Conservation (phyloP, 306 rosid genomes). For the Casuarina glauca region DNA sequence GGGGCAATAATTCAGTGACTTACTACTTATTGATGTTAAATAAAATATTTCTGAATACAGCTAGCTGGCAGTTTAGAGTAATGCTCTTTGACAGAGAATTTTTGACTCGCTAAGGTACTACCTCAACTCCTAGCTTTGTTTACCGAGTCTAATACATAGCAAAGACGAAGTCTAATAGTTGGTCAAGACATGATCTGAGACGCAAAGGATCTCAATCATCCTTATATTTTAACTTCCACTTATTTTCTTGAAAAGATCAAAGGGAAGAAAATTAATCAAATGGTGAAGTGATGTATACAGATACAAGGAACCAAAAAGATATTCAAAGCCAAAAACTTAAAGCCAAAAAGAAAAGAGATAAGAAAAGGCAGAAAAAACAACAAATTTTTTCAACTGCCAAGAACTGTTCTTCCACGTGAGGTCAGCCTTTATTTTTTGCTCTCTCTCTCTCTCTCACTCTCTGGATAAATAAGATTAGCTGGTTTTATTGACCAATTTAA, state of each 20-base stretch:
- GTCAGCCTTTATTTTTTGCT: background rate
- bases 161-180: background rate
- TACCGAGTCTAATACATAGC: too few relatives aligned
- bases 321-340: too few relatives aligned
- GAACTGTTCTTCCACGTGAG: background rate
- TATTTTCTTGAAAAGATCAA: background rate
- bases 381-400: background rate
- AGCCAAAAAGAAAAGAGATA: background rate
- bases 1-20: constrained; percentile 1
- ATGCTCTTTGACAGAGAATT: background rate
- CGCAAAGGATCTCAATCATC: background rate
- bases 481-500: too few relatives aligned
- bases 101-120: background rate
- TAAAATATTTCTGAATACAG: background rate
- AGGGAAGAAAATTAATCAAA: too few relatives aligned
- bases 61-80: background rate
- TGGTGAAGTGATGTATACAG: too few relatives aligned
- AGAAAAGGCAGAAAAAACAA: background rate
- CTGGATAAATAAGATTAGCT: background rate
- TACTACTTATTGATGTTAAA: background rate
- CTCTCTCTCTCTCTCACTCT: background rate
- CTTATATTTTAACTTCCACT: background rate
- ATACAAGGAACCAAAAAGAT: too few relatives aligned
- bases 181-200: too few relatives aligned
- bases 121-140: background rate